phyloP scores from a whole-genome alignment of 1,284 basidiomycete genomes.

The Rhizoctonia solani region DNA sequence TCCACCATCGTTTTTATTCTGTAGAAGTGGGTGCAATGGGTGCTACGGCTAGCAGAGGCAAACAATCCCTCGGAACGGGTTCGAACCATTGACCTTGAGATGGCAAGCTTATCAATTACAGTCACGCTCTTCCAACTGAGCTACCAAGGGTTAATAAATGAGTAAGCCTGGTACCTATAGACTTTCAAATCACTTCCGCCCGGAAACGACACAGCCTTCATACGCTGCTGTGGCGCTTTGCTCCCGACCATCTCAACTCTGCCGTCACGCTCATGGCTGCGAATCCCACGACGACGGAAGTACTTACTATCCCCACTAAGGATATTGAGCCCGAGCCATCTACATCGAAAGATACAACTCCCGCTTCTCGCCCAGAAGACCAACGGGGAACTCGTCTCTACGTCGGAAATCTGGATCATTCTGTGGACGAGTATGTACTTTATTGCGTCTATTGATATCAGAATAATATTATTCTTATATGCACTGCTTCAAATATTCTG shows the following conservation, averaged over 20 bases:
- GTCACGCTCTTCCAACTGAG: slow-evolving; percentile 35
- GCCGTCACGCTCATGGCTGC: slow-evolving; percentile 2
- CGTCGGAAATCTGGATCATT: slow-evolving; percentile 86
- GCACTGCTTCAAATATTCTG: slow-evolving; percentile 39
- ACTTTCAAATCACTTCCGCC: not conserved
- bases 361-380: slow-evolving; percentile 8
- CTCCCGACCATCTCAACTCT: not conserved
- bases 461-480: slow-evolving; percentile 35
- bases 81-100: no score
- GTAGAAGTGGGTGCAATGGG: no score
- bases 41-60: no score
- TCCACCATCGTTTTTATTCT: no score
- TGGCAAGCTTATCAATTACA: no score
- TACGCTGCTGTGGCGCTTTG: not conserved
- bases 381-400: slow-evolving; percentile 63
- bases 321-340: slow-evolving; percentile 22
- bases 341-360: not conserved
- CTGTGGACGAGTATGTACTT: slow-evolving; percentile 80
- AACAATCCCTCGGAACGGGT: no score
- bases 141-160: slow-evolving; percentile 21
- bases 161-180: not conserved
- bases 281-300: slow-evolving; percentile 15
- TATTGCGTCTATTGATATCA: slow-evolving; percentile 39
- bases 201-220: not conserved
- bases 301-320: slow-evolving; percentile 1